Conservation (phyloP, 371 early-diverging fungal species). For the Syncephalastrum racemosum region DNA sequence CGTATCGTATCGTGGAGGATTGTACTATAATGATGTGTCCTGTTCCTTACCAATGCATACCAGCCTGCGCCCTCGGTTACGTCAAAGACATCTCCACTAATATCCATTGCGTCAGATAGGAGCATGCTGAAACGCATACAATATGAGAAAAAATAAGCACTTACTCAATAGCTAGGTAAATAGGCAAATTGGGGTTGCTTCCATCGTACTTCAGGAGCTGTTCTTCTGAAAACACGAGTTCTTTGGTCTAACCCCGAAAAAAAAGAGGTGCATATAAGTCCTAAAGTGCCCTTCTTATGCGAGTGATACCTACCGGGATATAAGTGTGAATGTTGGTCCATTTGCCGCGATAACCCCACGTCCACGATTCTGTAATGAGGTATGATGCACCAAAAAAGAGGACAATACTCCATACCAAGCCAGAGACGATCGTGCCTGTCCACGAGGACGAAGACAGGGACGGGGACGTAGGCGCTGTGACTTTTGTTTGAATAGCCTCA, state of each 20-base stretch:
- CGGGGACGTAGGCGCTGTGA: not conserved
- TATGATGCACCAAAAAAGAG: constrained; percentile 65
- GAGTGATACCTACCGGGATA: constrained; percentile 56
- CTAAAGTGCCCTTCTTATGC: not conserved
- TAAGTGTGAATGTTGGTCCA: constrained; percentile 75
- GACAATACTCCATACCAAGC: constrained; percentile 34
- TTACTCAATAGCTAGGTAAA: constrained; percentile 89
- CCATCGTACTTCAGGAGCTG: constrained; percentile 85
- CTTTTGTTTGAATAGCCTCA: not conserved
- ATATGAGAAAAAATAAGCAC: constrained; percentile 15
- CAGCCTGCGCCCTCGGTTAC: constrained; percentile 70
- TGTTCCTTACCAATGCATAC: constrained; percentile 66
- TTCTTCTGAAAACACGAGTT: constrained; percentile 67
- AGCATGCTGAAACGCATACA: not conserved
- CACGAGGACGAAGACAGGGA: no score
- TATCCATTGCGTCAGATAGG: not conserved
- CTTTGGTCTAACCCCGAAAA: constrained; percentile 33
- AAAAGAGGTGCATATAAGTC: not conserved
- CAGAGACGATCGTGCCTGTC: constrained; percentile 13
- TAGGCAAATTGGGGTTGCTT: constrained; percentile 68
- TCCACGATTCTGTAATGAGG: constrained; percentile 74
- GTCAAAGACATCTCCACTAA: constrained; percentile 86
- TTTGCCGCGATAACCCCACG: constrained; percentile 76
- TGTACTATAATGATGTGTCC: no score
- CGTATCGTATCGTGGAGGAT: no score